phyloP scores from a whole-genome alignment of 1,284 basidiomycete genomes.

The Cutaneotrichosporon cyanovorans region DNA sequence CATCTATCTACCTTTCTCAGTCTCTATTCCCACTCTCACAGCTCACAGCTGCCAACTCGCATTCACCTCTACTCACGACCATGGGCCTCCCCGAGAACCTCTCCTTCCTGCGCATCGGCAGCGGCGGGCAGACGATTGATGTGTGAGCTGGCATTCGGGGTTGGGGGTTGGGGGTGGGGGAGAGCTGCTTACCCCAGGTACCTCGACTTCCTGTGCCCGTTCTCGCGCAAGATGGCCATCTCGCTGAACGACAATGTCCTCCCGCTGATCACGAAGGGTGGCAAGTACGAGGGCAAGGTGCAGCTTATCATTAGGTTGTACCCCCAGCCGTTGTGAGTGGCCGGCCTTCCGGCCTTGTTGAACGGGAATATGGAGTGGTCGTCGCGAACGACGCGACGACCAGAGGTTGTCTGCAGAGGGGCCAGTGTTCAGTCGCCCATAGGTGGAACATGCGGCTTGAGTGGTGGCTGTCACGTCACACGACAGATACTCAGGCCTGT shows the following conservation, averaged over 20 bases:
- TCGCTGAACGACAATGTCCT: slow-evolving; percentile 44
- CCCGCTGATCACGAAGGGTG: slow-evolving; percentile 49
- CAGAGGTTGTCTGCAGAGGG: too few relatives aligned
- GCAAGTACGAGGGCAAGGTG: slow-evolving; percentile 67
- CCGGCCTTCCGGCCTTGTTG: too few relatives aligned
- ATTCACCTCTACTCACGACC: neutral
- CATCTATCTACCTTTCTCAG: too few relatives aligned
- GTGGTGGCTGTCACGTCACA: too few relatives aligned
- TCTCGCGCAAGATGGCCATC: slow-evolving; percentile 48
- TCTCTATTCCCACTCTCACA: neutral
- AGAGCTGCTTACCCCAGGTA: slow-evolving; percentile 28
- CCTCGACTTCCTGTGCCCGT: slow-evolving; percentile 78
- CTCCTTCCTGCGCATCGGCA: slow-evolving; percentile 64
- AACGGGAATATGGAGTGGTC: too few relatives aligned
- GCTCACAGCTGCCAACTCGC: neutral
- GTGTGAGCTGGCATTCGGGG: too few relatives aligned
- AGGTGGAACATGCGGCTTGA: too few relatives aligned
- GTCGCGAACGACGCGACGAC: too few relatives aligned
- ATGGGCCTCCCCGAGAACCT: slow-evolving; percentile 82
- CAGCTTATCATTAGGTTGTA: slow-evolving; percentile 72
- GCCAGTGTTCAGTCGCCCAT: too few relatives aligned
- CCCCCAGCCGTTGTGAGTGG: slow-evolving; percentile 56
- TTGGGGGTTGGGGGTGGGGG: neutral
- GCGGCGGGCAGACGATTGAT: slow-evolving; percentile 69
- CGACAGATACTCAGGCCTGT: too few relatives aligned